These are phyloP conservation scores for Schizochytrium sp. DNA, from an alignment of 108 stramenopile genomes.

Conservation along the genomic window DNA sequence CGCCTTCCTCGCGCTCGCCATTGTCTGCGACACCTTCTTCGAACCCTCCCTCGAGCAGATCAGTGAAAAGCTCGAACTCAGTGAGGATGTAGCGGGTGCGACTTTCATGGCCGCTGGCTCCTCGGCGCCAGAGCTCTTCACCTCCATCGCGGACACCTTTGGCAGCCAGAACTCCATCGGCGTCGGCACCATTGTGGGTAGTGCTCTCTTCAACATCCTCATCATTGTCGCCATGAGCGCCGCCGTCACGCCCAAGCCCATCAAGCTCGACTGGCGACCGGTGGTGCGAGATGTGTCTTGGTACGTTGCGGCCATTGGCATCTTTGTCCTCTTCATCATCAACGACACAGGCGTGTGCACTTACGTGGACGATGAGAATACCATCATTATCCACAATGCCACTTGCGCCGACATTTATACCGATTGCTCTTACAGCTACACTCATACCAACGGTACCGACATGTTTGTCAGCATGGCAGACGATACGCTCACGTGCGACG, in stretches of 20 bases:
- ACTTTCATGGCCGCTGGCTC: slow-evolving; percentile 47
- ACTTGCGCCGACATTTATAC: no score
- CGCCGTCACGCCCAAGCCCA: slow-evolving; percentile 6
- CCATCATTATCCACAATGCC: not conserved
- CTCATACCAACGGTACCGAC: slow-evolving; percentile 1
- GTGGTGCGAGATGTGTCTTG: not conserved
- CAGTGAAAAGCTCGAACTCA: not conserved
- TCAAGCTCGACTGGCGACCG: slow-evolving; percentile 1
- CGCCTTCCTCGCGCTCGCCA: slow-evolving; percentile 26
- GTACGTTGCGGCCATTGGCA: not conserved
- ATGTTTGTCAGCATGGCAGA: slow-evolving; percentile 21
- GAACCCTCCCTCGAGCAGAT: slow-evolving; percentile 35
- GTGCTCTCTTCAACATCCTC: slow-evolving; percentile 59
- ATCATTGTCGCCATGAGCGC: slow-evolving; percentile 53
- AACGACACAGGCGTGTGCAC: not conserved
- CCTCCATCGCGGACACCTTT: slow-evolving; percentile 40
- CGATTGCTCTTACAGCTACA: no score
- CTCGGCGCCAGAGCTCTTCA: slow-evolving; percentile 41
- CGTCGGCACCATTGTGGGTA: slow-evolving; percentile 56
- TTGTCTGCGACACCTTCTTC: slow-evolving; percentile 40
- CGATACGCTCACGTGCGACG: not conserved
- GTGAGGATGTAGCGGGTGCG: slow-evolving; percentile 31
- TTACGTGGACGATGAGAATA: not conserved
- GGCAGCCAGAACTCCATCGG: slow-evolving; percentile 35
- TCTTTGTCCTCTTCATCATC: not conserved